phyloP scores from a whole-genome alignment of 345 rosid genomes.

The Arabidopsis arenosa region DNA sequence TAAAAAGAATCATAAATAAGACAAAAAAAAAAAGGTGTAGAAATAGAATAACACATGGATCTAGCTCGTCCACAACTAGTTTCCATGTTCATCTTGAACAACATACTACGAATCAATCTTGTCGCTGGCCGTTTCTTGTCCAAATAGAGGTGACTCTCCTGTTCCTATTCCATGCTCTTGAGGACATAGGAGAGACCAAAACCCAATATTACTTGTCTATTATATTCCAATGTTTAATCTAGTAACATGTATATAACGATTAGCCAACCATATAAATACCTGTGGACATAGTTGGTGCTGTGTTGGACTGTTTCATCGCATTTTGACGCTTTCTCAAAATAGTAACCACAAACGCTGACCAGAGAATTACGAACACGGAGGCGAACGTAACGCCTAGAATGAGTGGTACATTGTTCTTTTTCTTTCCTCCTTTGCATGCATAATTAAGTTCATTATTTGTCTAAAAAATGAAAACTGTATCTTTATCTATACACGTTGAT shows the following conservation, averaged over 20 bases:
- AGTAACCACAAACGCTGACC: background rate
- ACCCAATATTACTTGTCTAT: background rate
- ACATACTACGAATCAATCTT: slow-evolving; percentile 4
- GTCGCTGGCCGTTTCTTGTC: slow-evolving; percentile 13
- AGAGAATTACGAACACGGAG: background rate
- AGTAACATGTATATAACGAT: background rate
- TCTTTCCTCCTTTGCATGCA: background rate
- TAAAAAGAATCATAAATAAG: slow-evolving; percentile 11
- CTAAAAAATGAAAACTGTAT: too few relatives aligned
- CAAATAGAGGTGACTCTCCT: slow-evolving; percentile 27
- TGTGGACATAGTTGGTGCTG: background rate
- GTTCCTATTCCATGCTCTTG: slow-evolving; percentile 21
- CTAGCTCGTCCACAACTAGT: background rate
- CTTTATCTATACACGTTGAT: too few relatives aligned
- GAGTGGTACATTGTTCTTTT: slow-evolving; percentile 7
- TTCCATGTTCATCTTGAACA: slow-evolving; percentile 19
- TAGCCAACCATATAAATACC: background rate
- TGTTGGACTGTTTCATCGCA: background rate
- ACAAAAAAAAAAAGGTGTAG: background rate
- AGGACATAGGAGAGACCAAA: background rate
- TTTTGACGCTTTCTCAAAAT: background rate
- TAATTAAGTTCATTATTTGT: too few relatives aligned
- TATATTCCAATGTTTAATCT: background rate
- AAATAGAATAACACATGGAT: too few relatives aligned
- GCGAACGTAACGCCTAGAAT: slow-evolving; percentile 8